Conservation (phyloP, 805 yeast species). For the Ogataea haglerorum region DNA sequence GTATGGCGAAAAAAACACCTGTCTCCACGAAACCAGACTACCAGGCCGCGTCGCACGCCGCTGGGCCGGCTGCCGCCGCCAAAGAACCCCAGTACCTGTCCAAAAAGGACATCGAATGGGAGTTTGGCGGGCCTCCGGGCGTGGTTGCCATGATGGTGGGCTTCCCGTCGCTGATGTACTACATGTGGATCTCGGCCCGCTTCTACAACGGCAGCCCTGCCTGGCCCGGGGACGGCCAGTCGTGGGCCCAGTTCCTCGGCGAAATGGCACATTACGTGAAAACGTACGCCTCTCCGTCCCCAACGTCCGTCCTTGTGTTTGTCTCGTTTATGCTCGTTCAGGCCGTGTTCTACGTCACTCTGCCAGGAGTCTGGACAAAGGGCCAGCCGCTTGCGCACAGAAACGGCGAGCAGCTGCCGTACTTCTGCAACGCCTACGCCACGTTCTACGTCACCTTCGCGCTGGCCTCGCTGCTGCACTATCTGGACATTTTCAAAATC, state of each 20-base stretch:
- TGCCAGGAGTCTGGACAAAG: constrained; percentile 93
- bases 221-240: constrained; percentile 56
- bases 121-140: constrained; percentile 92
- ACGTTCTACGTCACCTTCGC: constrained; percentile 69
- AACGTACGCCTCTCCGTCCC: constrained; percentile 56
- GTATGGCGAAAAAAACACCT: constrained; percentile 4
- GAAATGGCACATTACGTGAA: constrained; percentile 44
- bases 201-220: constrained; percentile 76
- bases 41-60: constrained; percentile 1
- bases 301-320: constrained; percentile 66
- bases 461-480: constrained; percentile 60
- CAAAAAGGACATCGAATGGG: constrained; percentile 49
- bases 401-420: constrained; percentile 77
- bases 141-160: constrained; percentile 89
- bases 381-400: constrained; percentile 90
- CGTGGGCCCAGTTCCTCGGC: constrained; percentile 46
- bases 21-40: not conserved
- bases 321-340: constrained; percentile 67
- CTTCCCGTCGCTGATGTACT: constrained; percentile 91
- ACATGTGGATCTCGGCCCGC: constrained; percentile 89
- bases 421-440: constrained; percentile 89
- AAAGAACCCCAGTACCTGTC: constrained; percentile 1
- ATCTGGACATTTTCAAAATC: constrained; percentile 69
- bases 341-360: constrained; percentile 67
- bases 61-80: not conserved